Conservation (phyloP, 331 rosid species). For the Pyracantha coccinea region DNA sequence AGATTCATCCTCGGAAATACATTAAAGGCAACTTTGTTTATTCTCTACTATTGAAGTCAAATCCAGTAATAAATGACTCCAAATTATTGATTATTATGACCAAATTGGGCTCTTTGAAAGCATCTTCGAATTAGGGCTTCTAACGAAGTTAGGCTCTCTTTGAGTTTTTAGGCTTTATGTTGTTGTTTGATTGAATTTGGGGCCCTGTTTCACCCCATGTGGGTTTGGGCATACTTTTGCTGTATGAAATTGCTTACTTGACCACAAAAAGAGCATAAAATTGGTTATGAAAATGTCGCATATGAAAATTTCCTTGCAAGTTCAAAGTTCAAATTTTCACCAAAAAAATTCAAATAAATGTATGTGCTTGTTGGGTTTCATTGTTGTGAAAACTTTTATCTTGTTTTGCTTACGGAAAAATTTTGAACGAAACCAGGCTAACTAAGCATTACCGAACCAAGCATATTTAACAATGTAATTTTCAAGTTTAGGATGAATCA, state of each 20-base stretch:
- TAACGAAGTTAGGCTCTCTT: not conserved
- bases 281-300: not conserved
- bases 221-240: not conserved
- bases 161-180: not conserved
- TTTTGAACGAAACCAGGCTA: not conserved
- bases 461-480: not conserved
- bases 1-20: too few species aligned
- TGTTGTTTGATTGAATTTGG: not conserved
- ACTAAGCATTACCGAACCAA: too few species aligned
- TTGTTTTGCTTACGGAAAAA: too few species aligned
- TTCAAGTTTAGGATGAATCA: not conserved
- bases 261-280: too few species aligned
- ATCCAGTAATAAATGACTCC: too few species aligned
- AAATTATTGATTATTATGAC: too few species aligned
- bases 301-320: not conserved
- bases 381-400: not conserved
- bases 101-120: too few species aligned
- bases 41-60: too few species aligned
- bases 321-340: not conserved
- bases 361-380: too few species aligned
- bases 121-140: not conserved
- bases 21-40: too few species aligned
- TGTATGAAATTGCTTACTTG: too few species aligned
- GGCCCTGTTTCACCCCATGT: not conserved
- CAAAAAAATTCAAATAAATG: too few species aligned